Evolutionary conservation across 2,329 filamentous ascomycete species (phyloP).

Genomic region (Metarhizium rileyi): DNA sequence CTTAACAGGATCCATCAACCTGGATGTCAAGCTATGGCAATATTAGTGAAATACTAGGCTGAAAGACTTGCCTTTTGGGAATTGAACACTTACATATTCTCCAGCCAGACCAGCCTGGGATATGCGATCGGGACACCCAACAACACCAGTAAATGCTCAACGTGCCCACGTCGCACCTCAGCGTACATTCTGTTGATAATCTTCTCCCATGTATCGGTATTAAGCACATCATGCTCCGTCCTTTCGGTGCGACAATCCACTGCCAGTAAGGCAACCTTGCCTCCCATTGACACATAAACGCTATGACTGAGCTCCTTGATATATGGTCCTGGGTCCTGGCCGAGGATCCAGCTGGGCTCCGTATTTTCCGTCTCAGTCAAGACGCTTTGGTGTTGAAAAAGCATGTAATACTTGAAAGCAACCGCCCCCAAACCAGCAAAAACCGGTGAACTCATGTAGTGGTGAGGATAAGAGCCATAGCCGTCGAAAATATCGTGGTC

Average conservation of each 20-base stretch:
- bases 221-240: slow-evolving; percentile 71
- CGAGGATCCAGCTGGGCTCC: slow-evolving; percentile 88
- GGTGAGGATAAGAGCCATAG: slow-evolving; percentile 84
- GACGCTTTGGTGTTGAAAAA: slow-evolving; percentile 94
- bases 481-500: slow-evolving; percentile 91
- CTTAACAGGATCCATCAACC: slow-evolving; percentile 80
- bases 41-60: background rate
- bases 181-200: slow-evolving; percentile 77
- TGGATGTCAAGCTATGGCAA: slow-evolving; percentile 61
- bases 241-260: slow-evolving; percentile 89
- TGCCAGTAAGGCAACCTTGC: slow-evolving; percentile 70
- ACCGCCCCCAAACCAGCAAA: slow-evolving; percentile 84
- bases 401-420: slow-evolving; percentile 97
- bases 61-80: slow-evolving; percentile 17
- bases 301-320: slow-evolving; percentile 80
- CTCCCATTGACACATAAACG: slow-evolving; percentile 74
- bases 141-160: slow-evolving; percentile 82
- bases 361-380: slow-evolving; percentile 67
- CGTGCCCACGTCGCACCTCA: slow-evolving; percentile 74
- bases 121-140: slow-evolving; percentile 79
- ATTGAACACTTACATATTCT: slow-evolving; percentile 49
- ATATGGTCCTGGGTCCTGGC: slow-evolving; percentile 72
- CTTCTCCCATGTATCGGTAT: slow-evolving; percentile 71
- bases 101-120: slow-evolving; percentile 61
- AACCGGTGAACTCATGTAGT: slow-evolving; percentile 83